Base-by-base conservation (phyloP, 495 filamentous ascomycete genomes). In the Tricharina praecox region DNA sequence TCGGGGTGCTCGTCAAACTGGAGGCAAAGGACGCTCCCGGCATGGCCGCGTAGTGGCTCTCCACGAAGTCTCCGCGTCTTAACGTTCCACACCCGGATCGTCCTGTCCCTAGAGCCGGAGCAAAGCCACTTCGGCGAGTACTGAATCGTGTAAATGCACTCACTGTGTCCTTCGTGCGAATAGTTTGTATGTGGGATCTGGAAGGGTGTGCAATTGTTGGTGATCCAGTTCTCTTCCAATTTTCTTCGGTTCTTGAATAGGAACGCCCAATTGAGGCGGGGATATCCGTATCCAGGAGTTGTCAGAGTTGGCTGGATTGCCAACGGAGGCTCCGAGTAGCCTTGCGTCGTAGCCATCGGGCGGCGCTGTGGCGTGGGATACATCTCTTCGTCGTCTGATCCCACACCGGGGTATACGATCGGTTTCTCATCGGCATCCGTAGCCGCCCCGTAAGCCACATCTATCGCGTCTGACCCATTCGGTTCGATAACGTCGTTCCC, bases 91-190 rank as follows among this genome's bases (percentile, higher is more conserved):
- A 94, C 79, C 34, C 93, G 78, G 37, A 96, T 66, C 0, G 85
- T 85, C 38, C 70, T 78, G 53, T 99, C 90, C 32, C 90, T 72
- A 55, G 87, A 95, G 21, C 92, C 90, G 57, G 85, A 94, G 40
- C 96, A 88, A 10, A 99, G 74, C 62, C 79, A 92, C 37, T 82
- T 79, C 0, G 80, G 69, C 34, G 77, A 77, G 57, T 82, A 92
- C 58, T 96, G 86, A 24, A 97, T 79, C 4, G 83, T 86, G 66
- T 97, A 97, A 30, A 97, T 86, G 61, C 88, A 96, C 56, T 97
- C 90, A 8, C 64, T 68, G 55, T 97, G 90, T 2, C 81, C 82
- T 58, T 96, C 90, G 21, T 84, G 75, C 23, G 75, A 73, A 54
- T 86, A 69, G 28, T 79, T 70, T 0, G 82, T 84, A 50, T 92